Percentiles rank a stretch among this genome's conserved stretches.
Conservation (phyloP, 2,329 filamentous ascomycete genomes). For the Fusarium chaquense region DNA sequence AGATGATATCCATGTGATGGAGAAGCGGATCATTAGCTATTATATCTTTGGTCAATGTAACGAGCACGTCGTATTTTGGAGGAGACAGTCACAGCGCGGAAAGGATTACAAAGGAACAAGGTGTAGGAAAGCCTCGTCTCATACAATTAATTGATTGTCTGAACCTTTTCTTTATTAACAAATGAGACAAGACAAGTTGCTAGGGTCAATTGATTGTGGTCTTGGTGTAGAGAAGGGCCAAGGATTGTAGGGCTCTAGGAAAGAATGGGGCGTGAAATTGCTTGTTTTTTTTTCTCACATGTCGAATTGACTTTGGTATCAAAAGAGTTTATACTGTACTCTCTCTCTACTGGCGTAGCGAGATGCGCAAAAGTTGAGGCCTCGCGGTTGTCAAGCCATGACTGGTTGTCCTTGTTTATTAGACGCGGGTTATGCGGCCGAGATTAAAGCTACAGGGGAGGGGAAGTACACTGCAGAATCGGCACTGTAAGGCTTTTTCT, state of each 20-base stretch:
- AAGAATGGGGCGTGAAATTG: constrained; percentile 35
- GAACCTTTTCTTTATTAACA: background rate
- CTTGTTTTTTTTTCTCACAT: constrained; percentile 19
- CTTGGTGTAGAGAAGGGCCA: constrained; percentile 9
- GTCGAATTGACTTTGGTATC: background rate
- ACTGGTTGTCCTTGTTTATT: constrained; percentile 42
- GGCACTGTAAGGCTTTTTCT: constrained; percentile 33
- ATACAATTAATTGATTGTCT: constrained; percentile 1
- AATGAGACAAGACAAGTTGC: constrained; percentile 32
- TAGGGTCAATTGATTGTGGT: background rate
- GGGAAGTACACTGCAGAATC: background rate
- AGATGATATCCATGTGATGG: constrained; percentile 10
- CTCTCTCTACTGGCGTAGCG: background rate
- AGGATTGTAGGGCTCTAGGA: constrained; percentile 6
- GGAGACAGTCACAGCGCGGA: background rate
- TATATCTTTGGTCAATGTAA: constrained; percentile 8
- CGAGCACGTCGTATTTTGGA: constrained; percentile 11
- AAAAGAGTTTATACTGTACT: background rate
- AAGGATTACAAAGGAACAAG: background rate
- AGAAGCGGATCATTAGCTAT: background rate
- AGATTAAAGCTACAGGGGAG: constrained; percentile 45
- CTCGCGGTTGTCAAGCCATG: constrained; percentile 19
- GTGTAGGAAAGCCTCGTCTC: constrained; percentile 4
- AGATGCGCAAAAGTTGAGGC: constrained; percentile 14
- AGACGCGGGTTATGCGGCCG: constrained; percentile 47